A percentile compares a stretch with the other conserved stretches of the same genome.
Evolutionary conservation across 306 rosid species (phyloP).

Genomic region (Acacia crassicarpa): DNA sequence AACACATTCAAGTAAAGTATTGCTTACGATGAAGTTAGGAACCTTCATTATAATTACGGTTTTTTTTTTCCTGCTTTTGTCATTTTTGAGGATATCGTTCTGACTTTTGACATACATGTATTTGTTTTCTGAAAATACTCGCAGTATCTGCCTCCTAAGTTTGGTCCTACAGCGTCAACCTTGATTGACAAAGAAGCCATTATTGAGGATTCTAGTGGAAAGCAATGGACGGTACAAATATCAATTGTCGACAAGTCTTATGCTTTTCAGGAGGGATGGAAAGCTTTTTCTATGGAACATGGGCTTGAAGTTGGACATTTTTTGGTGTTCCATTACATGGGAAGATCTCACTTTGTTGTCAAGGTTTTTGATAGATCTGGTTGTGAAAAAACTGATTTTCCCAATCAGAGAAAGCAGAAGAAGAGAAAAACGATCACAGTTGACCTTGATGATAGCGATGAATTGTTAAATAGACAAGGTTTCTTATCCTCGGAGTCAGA

Average conservation of each 20-base stretch:
- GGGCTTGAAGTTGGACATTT: slow-evolving; percentile 54
- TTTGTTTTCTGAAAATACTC: slow-evolving; percentile 13
- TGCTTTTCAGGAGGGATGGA: slow-evolving; percentile 69
- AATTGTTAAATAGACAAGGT: slow-evolving; percentile 3
- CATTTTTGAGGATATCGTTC: background rate
- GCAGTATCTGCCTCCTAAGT: slow-evolving; percentile 71
- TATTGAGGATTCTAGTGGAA: slow-evolving; percentile 58
- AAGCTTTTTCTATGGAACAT: slow-evolving; percentile 47
- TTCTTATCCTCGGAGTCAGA: slow-evolving; percentile 1
- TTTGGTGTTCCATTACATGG: slow-evolving; percentile 46
- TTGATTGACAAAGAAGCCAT: slow-evolving; percentile 39
- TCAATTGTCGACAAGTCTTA: slow-evolving; percentile 43
- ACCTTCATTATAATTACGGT: background rate
- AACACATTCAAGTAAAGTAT: background rate
- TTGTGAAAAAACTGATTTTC: slow-evolving; percentile 52
- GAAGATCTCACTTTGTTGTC: slow-evolving; percentile 49
- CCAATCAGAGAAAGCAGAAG: slow-evolving; percentile 22
- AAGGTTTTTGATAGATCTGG: slow-evolving; percentile 47
- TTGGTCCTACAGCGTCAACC: slow-evolving; percentile 36
- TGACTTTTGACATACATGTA: background rate
- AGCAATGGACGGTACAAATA: slow-evolving; percentile 45
- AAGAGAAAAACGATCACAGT: slow-evolving; percentile 31
- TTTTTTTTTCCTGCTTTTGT: background rate
- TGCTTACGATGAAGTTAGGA: background rate
- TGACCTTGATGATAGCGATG: slow-evolving; percentile 20